Base-by-base conservation (phyloP, 225 moss, liverwort and hornwort species). In the Pleurozium schreberi region DNA sequence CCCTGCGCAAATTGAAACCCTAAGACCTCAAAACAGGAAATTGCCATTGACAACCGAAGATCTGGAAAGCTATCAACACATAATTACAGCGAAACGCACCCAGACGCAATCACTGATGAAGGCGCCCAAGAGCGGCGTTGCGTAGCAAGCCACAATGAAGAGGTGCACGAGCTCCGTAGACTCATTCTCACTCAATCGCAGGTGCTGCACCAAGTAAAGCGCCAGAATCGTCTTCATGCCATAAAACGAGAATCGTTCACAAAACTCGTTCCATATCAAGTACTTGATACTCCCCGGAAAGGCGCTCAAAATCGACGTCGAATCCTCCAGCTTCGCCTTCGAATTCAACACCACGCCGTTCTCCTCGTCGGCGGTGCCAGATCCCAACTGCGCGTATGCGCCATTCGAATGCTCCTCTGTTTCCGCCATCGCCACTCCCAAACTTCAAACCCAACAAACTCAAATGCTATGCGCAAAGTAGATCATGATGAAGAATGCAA, bases 181-280 rank as follows among this genome's bases (percentile, higher is more conserved):
- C 84, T 91, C 91, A 74, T 95, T 96, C 89, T 99, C 96, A 55
- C 89, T 96, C 81, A 97, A 84, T 33, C 90, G 93, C 93, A 99
- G 83, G 57, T 95, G 94, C 70, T 95, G 93, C 81, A 94, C 82
- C 90, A 97, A 89, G 82, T 93, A 99, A 7, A 99, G 92, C 67
- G 98, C 98, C 84, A 99, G 85, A 76, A 99, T 97, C 36, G 98
- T 94, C 92, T 94, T 99, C 92, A 99, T 95, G 38, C 98, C 98
- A 86, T 99, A 99, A 77, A 93, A 99, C n/a, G 95, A 95, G 86
- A 99, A 96, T 17, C 98, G 94, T 91, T 99, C 98, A 87, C 98
- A 99, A 83, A 99, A 99, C 93, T 99, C 98, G 87, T 99, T 99
- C 98, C 97, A 99, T 26, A 99, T 66, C 89, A 99, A 64, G 87